Base-by-base conservation (phyloP, 495 filamentous ascomycete species). In the Chaetomium fimeti region DNA sequence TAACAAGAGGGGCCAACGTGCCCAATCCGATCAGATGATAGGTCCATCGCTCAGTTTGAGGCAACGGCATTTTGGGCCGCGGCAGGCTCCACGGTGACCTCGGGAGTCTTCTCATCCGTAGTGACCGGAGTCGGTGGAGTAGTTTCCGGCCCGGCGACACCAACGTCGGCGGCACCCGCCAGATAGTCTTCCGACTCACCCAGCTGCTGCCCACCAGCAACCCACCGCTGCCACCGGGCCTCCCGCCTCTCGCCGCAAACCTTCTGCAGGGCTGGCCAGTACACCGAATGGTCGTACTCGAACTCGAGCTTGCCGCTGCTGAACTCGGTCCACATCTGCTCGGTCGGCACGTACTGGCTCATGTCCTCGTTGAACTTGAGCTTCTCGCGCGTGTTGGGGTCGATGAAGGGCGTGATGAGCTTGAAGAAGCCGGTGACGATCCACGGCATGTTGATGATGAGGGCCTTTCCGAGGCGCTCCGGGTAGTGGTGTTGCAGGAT, bases 401-500 rank as follows among this genome's bases (percentile, higher is more conserved):
- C 94, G 74, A 98, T 96, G 75, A 98, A 98, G 29, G 93, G 92
- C 22, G 85, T 90, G 77, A 98, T 92, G 63, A 96, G 76, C 77
- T 95, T 97, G 83, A 97, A 95, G 83, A 98, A 98, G 27, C 86
- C 88, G 74, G 82, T 85, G 58, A 97, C 88, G 57, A 93, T 79
- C 85, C 90, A 96, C 15, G 93, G 94, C 56, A 96, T 82, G 64
- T 98, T 94, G 69, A 89, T 89, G 55, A 97, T 89, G 64, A 96
- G 83, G 2, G 93, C 91, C 63, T 87, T 84, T 18, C 94, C 94
- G n/a, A 98, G 76, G 61, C 94, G 80, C 78, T 98, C 94, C 0
- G 94, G 94, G 72, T 96, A 97, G 72, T 98, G 93, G 57, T 88
- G 90, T 74, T 98, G 94, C 53, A 98, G 79, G 69, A 98, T 97